Evolutionary conservation across 257 asterid genomes (phyloP).

Genomic region (Nicotiana obtusifolia): DNA sequence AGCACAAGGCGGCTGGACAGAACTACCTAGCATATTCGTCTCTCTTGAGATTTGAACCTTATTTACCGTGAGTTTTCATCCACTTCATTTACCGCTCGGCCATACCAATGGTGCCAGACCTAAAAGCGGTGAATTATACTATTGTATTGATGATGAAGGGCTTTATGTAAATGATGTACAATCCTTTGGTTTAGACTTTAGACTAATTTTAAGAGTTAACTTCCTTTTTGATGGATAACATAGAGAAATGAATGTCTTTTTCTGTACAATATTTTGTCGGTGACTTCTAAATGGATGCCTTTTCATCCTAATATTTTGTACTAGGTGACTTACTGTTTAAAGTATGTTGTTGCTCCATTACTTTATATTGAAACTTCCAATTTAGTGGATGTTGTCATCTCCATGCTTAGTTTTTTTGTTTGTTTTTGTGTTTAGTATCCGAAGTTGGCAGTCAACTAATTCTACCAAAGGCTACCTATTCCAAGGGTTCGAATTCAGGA

Average conservation of each 20-base stretch:
- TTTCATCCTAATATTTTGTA: background rate
- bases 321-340: background rate
- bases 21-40: background rate
- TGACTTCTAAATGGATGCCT: background rate
- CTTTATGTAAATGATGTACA: background rate
- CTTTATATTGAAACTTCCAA: background rate
- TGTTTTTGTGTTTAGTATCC: too few species aligned
- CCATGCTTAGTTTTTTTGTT: background rate
- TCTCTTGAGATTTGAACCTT: background rate
- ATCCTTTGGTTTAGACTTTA: background rate
- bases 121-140: background rate
- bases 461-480: too few species aligned
- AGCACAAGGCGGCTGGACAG: background rate
- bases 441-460: too few species aligned
- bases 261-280: background rate
- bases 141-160: background rate
- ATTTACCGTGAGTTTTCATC: background rate
- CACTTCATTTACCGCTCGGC: background rate
- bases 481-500: too few species aligned
- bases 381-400: background rate
- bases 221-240: background rate
- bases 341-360: background rate
- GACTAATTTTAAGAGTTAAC: background rate
- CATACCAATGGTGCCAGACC: background rate
- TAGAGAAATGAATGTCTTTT: background rate